Evolutionary conservation across 495 filamentous ascomycete species (phyloP), one percentile per base, ranked within the genome.

Genomic region (Apodospora peruviana): DNA sequence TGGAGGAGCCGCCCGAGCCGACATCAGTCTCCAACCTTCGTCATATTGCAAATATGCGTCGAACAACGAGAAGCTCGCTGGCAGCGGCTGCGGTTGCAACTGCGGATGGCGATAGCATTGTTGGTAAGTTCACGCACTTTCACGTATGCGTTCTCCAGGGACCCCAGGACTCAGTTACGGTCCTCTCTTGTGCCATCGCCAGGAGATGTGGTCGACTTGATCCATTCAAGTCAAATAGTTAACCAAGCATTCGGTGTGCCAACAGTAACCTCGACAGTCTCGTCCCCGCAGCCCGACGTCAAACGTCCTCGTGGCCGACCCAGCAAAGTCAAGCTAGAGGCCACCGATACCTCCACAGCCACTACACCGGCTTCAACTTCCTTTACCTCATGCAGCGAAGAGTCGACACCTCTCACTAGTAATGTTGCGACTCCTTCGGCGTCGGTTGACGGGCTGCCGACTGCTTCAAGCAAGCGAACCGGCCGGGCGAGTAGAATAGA

Each of bases 381-480:
- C 29, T 58, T 56, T 3, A 24, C 76, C 34, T 77, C 76, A 1
- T 80, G 74, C 5, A 81, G 75, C 43, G 83, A 80, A 22, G 83
- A 79, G 56, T 82, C 81, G 36, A 95, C 90, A 4, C 88, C 88
- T 8, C 83, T 80, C 18, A 95, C 89, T 11, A 93, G 87, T 60
- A 75, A 80, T 50, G 69, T 73, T 22, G 76, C 74, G 4, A 86
- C 86, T 8, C 81, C 69, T 1, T 53, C 52, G 8, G 9, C 51
- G 3, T 41, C 54, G 5, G 12, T 55, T 2, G 53, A 59, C 1
- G 18, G 57, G 19, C 29, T 50, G 37, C 32, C 47, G 39, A 18
- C 58, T 5, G 12, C 47, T 11, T 48, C 43, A 17, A 24, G 19
- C 14, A 43, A 51, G 48, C 41, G 43, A 7, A 12, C 32, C 7